Evolutionary conservation across 345 rosid species (phyloP), one percentile per base, ranked within the genome.

Genomic region (Brassica juncea): DNA sequence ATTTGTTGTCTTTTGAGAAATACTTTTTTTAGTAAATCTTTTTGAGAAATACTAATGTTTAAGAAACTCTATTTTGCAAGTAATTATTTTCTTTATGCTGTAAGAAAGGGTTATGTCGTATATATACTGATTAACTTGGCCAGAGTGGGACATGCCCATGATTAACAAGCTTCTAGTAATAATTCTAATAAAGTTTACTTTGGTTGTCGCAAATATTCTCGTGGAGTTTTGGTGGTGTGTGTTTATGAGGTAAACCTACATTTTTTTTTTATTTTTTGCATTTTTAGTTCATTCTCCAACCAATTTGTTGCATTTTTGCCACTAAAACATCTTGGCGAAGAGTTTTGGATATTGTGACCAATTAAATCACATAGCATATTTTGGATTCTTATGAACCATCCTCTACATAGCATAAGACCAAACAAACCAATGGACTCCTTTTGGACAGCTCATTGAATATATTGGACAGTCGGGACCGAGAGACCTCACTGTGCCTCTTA

Each of bases 231-330:
- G 11, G 44, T 52, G 70, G 60, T 63, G 67, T 37, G 35, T 37
- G 5, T 62, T 49, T 60, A 39, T 58, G 63, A 58, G 4, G 31
- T 25, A 1, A 23, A 59, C 28, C n/a, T 25, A 25, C 21, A n/a
- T 71, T 23, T 23, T 23, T 23, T 23, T 23, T 23, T 23, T n/a
- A n/a, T n/a, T 23, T 23, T 23, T 23, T 23, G 25, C 25, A 23
- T 23, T 49, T 71, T 34, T 19, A 59, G 55, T 15, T 71, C n/a
- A 25, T 52, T 11, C 8, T 57, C 27, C 35, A 37, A 54, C 35
- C 47, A n/a, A 21, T 64, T 35, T 35, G 2, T 71, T 63, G 71
- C 76, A 70, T 52, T 52, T 67, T 55, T 39, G 31, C 35, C 44
- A 71, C 70, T 15, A 63, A 21, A 35, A 31, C 55, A 60, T 47